Base-by-base conservation (phyloP, 495 filamentous ascomycete species). In the Astrothelium macrocarpum region DNA sequence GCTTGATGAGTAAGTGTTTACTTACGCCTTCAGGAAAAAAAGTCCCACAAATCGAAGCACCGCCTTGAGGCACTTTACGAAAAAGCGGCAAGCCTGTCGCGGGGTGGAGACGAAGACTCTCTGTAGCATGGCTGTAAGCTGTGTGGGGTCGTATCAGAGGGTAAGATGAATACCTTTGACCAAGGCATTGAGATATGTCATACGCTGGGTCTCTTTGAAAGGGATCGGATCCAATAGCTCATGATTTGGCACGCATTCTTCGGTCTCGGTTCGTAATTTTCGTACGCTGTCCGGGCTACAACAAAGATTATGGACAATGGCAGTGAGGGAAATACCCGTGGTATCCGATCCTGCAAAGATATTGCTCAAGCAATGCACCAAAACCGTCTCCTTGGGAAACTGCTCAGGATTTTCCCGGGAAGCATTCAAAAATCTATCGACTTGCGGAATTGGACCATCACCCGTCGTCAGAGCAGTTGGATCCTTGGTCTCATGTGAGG, bases 201-300 rank as follows among this genome's bases (percentile, higher is more conserved):
- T 75, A 1, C 78, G 74, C 39, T 83, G 79, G 23, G 75, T 77
- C 45, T 82, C 78, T 61, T 79, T 79, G 66, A 81, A 83, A 1
- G 74, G 76, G 0, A 76, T 10, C 20, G 28, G 12, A 7, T 36
- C 34, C 9, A 3, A 0, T 20, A 25, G 14, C 25, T 2, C 12
- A 25, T 31, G 26, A 9, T 61, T 32, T 26, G 34, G 10, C 2
- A 46, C 32, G 12, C 25, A n/a, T 25, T 42, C 2, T 10, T 60
- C 63, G 26, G 61, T 43, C 26, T 64, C 63, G 10, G 39, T 26
- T n/a, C 63, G 28, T 5, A 64, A 23, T 32, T 60, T 59, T 23
- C 29, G 11, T 32, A 49, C n/a, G 10, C 16, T 39, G 3, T 64
- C 36, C 11, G 63, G 56, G 29, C 46, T 59, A 14, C 20, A 18